Evolutionary conservation across 805 yeast species (phyloP).

Genomic region (Metschnikowia colocasiae): DNA sequence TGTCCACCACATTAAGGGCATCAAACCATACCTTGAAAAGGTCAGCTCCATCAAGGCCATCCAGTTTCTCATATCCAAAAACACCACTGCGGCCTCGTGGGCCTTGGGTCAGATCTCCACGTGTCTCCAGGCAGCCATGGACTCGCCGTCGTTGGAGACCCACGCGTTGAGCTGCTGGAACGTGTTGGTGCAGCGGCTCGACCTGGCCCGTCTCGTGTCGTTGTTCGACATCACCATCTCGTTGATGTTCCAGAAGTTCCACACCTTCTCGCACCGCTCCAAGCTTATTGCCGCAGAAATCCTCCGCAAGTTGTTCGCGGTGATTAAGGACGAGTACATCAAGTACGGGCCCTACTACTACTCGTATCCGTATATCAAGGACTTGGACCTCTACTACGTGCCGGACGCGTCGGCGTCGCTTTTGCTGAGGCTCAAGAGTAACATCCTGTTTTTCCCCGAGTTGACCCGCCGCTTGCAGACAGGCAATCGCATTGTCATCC

Average conservation of each 20-base stretch:
- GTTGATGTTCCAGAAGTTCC: slow-evolving; percentile 67
- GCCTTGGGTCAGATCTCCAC: slow-evolving; percentile 84
- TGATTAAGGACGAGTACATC: slow-evolving; percentile 29
- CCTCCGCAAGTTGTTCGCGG: slow-evolving; percentile 35
- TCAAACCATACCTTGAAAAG: slow-evolving; percentile 69
- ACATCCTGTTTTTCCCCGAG: slow-evolving; percentile 42
- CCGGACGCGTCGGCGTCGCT: slow-evolving; percentile 26
- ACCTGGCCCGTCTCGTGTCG: slow-evolving; percentile 54
- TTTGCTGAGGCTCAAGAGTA: slow-evolving; percentile 29
- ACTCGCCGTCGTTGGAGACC: slow-evolving; percentile 53
- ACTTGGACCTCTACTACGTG: slow-evolving; percentile 21
- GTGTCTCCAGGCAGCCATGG: slow-evolving; percentile 76
- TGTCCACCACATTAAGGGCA: slow-evolving; percentile 69
- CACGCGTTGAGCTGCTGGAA: slow-evolving; percentile 69
- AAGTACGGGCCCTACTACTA: slow-evolving; percentile 51
- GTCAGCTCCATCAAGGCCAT: slow-evolving; percentile 70
- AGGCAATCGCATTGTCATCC: slow-evolving; percentile 66
- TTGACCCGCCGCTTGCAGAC: slow-evolving; percentile 54
- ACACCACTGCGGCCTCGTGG: slow-evolving; percentile 49
- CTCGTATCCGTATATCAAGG: slow-evolving; percentile 43
- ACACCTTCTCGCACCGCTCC: slow-evolving; percentile 45
- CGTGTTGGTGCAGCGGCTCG: slow-evolving; percentile 54
- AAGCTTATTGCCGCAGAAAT: slow-evolving; percentile 51
- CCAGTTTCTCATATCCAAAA: slow-evolving; percentile 55
- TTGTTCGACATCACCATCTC: slow-evolving; percentile 74